These are phyloP conservation scores for Blastomyces silverae DNA, from an alignment of 2,329 filamentous ascomycete genomes.

Conservation along the genomic window DNA sequence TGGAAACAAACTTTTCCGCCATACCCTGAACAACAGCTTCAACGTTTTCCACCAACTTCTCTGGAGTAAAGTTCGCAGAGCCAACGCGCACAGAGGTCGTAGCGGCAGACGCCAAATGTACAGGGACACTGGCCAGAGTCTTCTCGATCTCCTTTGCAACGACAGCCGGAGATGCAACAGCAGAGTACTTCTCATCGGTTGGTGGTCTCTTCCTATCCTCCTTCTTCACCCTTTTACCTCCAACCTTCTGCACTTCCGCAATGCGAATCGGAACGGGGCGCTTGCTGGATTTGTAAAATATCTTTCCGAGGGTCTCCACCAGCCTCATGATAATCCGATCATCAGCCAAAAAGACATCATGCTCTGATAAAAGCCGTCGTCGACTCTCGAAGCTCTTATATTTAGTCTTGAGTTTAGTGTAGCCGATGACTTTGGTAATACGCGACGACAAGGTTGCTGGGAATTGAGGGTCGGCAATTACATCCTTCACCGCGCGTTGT, in stretches of 20 bases:
- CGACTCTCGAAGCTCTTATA: slow-evolving; percentile 84
- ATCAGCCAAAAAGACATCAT: slow-evolving; percentile 91
- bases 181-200: slow-evolving; percentile 40
- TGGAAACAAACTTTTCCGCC: slow-evolving; percentile 71
- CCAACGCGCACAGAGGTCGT: slow-evolving; percentile 78
- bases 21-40: slow-evolving; percentile 62
- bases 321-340: slow-evolving; percentile 70
- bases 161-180: slow-evolving; percentile 54
- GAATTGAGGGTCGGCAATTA: slow-evolving; percentile 67
- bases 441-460: slow-evolving; percentile 59
- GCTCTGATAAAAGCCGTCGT: slow-evolving; percentile 73
- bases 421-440: slow-evolving; percentile 70
- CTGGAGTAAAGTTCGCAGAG: slow-evolving; percentile 63
- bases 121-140: slow-evolving; percentile 67
- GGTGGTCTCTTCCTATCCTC: slow-evolving; percentile 45
- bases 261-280: slow-evolving; percentile 78
- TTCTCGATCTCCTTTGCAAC: slow-evolving; percentile 76
- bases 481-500: slow-evolving; percentile 84
- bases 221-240: slow-evolving; percentile 55
- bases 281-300: slow-evolving; percentile 85
- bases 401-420: slow-evolving; percentile 79
- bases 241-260: slow-evolving; percentile 55
- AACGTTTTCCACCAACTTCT: slow-evolving; percentile 75
- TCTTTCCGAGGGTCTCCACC: slow-evolving; percentile 75
- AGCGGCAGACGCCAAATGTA: slow-evolving; percentile 69